Base-by-base conservation (phyloP, 208 protist species). In the Novymonas esmeraldas region DNA sequence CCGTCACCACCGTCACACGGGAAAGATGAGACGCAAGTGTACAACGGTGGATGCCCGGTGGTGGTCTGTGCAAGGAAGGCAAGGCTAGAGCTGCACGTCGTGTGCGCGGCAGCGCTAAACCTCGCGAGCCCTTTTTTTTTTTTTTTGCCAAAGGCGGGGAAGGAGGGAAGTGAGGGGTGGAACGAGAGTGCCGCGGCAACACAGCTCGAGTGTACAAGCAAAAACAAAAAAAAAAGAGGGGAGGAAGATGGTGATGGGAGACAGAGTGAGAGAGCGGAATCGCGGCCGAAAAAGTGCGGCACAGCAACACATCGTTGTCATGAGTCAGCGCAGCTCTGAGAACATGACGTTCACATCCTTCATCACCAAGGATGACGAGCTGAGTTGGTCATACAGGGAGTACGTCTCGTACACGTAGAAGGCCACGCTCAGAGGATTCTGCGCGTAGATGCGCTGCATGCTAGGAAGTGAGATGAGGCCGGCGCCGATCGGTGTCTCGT, bases 361-460 rank as follows among this genome's bases (percentile, higher is more conserved):
- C 87, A 96, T 94, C 6, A 96, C 59, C 44, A 96, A 66, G 51
- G 84, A 92, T 26, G 90, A 82, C 14, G 85, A 87, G 76, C 84
- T 88, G 29, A 96, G 69, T 44, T 89, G 75, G 54, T 96, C 90
- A 76, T 96, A 96, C 61, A 93, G 64, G 24, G 87, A 94, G 75
- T 94, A 96, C 11, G 87, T 96, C 72, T 96, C 90, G 68, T 96
- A 96, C 6, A 96, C 90, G 76, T 92, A 88, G 44, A 96, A 96
- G 20, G 90, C 90, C 22, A 96, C 77, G 39, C 84, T 85, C 55
- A 94, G 73, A 16, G 84, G 78, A 50, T 81, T 82, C 42, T 79
- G 64, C 7, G 78, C 73, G 60, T 80, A 81, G 44, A 79, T 89
- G 41, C 81, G 82, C 45, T 90, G 71, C 59, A 94, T 84, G 36